Base-by-base conservation (phyloP, 139 green algal species). In the Chlorella sp. region DNA sequence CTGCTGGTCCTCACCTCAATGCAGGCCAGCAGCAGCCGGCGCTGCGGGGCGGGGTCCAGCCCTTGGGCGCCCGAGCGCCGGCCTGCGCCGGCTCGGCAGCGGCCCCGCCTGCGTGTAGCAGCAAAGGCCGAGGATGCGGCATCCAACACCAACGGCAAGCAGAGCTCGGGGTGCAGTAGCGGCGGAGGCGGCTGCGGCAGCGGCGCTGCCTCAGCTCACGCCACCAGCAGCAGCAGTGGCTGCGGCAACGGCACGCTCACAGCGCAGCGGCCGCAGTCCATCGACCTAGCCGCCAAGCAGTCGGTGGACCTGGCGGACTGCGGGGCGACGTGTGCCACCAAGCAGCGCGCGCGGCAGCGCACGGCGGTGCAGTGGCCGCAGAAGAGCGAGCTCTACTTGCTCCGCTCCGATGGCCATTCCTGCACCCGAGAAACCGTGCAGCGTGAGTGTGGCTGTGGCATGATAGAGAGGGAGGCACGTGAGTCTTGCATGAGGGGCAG, bases 381-480 rank as follows among this genome's bases (percentile, higher is more conserved):
- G 39, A 83, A 83, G 63, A 74, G 78, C 63, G 78, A 83, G 41
- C 65, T 83, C 21, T 74, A 75, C 41, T 30, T 83, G 16, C 63
- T 83, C 1, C 78, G 97, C n/a, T 98, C 96, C 0, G 97, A 99
- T 84, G 97, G 97, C 55, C 94, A 96, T 78, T 95, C 90, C 47
- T 99, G 97, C 90, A 95, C 91, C 0, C 86, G 96, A 1, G 97
- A 99, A 87, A 94, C 93, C 0, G 97, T 99, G 55, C 38, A 81
- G 55, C 44, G 78, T 76, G 63, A 44, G 78, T 71, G 51, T 26
- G 34, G 25, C 69, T 3, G 70, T n/a, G n/a, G n/a, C n/a, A n/a
- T n/a, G n/a, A n/a, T n/a, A n/a, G n/a, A n/a, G n/a, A n/a, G n/a
- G n/a, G n/a, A n/a, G n/a, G n/a, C n/a, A n/a, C n/a, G n/a, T n/a